phyloP scores from a whole-genome alignment of 2,329 filamentous ascomycete species.

The Passalora sequoiae region DNA sequence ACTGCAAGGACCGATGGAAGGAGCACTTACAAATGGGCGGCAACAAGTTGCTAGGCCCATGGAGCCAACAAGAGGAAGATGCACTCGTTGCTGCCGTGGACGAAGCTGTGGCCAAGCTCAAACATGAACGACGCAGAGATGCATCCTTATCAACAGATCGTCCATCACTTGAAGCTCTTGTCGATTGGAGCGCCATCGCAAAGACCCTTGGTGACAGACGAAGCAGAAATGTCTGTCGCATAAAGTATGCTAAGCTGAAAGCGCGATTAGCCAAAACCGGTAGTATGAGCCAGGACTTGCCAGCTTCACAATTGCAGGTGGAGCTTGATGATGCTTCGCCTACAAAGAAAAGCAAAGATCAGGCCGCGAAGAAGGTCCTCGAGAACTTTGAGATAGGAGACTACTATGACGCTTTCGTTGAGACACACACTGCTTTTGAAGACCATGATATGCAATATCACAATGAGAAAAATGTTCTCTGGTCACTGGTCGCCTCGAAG shows the following conservation, averaged over 20 bases:
- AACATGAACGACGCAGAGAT: constrained; percentile 28
- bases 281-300: constrained; percentile 12
- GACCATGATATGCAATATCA: constrained; percentile 22
- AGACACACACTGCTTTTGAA: constrained; percentile 25
- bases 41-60: constrained; percentile 50
- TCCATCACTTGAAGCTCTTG: constrained; percentile 48
- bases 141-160: constrained; percentile 14
- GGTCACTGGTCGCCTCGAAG: constrained; percentile 30
- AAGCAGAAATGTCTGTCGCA: constrained; percentile 61
- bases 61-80: constrained; percentile 58
- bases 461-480: constrained; percentile 34
- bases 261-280: constrained; percentile 27
- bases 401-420: constrained; percentile 39
- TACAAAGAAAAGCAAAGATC: constrained; percentile 17
- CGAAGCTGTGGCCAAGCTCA: constrained; percentile 49
- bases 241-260: constrained; percentile 58
- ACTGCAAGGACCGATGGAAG: constrained; percentile 65
- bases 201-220: constrained; percentile 57
- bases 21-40: constrained; percentile 60
- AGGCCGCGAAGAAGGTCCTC: constrained; percentile 20
- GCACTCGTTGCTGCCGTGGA: constrained; percentile 51
- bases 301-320: constrained; percentile 1
- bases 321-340: constrained; percentile 5
- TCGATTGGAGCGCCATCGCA: constrained; percentile 64
- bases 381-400: constrained; percentile 39